Percentiles rank a stretch among this genome's conserved stretches.
phyloP scores from a whole-genome alignment of 352 stramenopile species.

The Peronospora destructor region DNA sequence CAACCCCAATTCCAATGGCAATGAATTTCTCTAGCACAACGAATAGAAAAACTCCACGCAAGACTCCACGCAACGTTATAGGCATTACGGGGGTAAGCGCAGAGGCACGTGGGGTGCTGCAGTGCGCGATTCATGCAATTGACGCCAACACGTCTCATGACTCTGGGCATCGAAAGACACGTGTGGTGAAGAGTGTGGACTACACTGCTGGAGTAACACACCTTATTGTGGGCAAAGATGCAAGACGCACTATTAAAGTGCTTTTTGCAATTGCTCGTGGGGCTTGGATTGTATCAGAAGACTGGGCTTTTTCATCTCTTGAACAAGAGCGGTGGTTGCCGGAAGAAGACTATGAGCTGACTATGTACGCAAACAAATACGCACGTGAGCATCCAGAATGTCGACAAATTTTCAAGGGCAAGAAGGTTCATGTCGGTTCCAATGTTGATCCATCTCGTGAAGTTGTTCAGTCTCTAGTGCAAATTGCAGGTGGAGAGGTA shows the following conservation, averaged over 20 bases:
- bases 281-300: constrained; percentile 73
- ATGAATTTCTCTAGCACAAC: constrained; percentile 30
- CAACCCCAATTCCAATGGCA: constrained; percentile 27
- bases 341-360: constrained; percentile 60
- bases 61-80: constrained; percentile 49
- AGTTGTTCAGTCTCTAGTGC: constrained; percentile 62
- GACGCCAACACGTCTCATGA: constrained; percentile 55
- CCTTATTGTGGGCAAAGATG: constrained; percentile 58
- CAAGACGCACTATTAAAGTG: constrained; percentile 79
- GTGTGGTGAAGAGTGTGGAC: constrained; percentile 74
- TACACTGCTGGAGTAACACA: constrained; percentile 69
- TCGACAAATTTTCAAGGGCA: constrained; percentile 50
- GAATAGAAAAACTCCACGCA: constrained; percentile 27
- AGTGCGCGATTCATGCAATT: constrained; percentile 74
- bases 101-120: constrained; percentile 49
- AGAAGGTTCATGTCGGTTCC: constrained; percentile 67
- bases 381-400: constrained; percentile 37
- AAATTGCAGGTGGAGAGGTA: constrained; percentile 73
- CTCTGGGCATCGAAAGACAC: constrained; percentile 46
- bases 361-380: constrained; percentile 43
- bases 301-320: constrained; percentile 74
- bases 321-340: constrained; percentile 63
- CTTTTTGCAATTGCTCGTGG: constrained; percentile 76
- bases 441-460: constrained; percentile 69
- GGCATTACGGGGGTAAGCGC: constrained; percentile 66